These are phyloP conservation scores for Barnettozyma siamensis DNA, from an alignment of 805 yeast species.

Conservation along the genomic window DNA sequence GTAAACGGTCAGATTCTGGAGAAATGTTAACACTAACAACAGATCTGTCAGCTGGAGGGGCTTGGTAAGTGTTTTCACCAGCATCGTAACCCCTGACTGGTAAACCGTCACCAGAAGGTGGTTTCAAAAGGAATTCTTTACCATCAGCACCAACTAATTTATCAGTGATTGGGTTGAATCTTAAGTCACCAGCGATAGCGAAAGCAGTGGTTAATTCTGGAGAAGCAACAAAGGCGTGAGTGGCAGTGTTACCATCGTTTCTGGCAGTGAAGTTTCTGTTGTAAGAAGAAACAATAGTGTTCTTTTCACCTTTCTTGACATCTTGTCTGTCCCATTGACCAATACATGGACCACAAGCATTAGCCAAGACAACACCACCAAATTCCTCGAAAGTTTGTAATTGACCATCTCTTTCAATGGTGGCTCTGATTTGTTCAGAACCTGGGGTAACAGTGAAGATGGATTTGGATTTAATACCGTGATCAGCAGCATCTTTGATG, in stretches of 20 bases:
- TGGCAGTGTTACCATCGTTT: constrained; percentile 96
- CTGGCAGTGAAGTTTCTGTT: constrained; percentile 98
- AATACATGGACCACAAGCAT: constrained; percentile 99
- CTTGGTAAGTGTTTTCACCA: constrained; percentile 94
- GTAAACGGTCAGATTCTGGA: constrained; percentile 95
- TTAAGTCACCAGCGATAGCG: constrained; percentile 93
- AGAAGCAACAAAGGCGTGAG: constrained; percentile 95
- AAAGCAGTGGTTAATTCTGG: constrained; percentile 95
- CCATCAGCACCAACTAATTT: constrained; percentile 84
- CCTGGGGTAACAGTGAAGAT: constrained; percentile 96
- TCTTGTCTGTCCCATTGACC: constrained; percentile 99
- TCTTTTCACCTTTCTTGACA: constrained; percentile 88
- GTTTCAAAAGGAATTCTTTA: constrained; percentile 79
- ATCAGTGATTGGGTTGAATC: constrained; percentile 94
- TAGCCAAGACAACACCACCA: constrained; percentile 93
- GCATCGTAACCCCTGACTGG: constrained; percentile 87
- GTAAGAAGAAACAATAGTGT: constrained; percentile 95
- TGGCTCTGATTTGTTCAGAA: constrained; percentile 97
- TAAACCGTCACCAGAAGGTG: constrained; percentile 87
- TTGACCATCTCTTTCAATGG: constrained; percentile 94
- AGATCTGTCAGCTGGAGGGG: constrained; percentile 87
- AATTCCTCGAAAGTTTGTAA: constrained; percentile 81
- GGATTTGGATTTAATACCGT: constrained; percentile 88
- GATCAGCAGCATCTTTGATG: constrained; percentile 82
- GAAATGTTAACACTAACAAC: constrained; percentile 67